Conservation (phyloP, 2,329 filamentous ascomycete genomes). For the Fusarium bulbicola region DNA sequence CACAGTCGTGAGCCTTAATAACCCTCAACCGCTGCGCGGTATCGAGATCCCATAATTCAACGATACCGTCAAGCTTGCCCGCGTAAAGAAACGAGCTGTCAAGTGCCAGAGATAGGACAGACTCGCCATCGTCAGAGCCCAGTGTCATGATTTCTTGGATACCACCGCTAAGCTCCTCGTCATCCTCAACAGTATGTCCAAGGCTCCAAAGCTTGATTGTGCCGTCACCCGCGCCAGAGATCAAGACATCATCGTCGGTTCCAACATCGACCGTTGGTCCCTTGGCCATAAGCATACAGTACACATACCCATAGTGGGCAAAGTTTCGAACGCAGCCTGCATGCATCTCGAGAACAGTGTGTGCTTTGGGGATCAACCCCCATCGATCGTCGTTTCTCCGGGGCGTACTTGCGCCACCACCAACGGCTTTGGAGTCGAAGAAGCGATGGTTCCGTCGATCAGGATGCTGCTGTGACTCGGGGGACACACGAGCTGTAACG, state of each 20-base stretch:
- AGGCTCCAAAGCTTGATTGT: slow-evolving; percentile 94
- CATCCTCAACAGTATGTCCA: slow-evolving; percentile 44
- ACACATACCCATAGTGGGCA: slow-evolving; percentile 94
- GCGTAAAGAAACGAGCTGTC: slow-evolving; percentile 94
- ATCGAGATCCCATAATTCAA: slow-evolving; percentile 97
- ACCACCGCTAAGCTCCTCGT: slow-evolving; percentile 61
- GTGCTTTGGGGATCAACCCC: slow-evolving; percentile 61
- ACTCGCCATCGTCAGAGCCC: slow-evolving; percentile 69
- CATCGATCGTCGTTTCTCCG: slow-evolving; percentile 71
- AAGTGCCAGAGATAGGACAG: slow-evolving; percentile 79
- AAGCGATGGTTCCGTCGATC: slow-evolving; percentile 84
- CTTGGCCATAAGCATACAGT: slow-evolving; percentile 89
- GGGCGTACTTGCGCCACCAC: slow-evolving; percentile 80
- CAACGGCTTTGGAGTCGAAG: slow-evolving; percentile 87
- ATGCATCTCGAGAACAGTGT: slow-evolving; percentile 79
- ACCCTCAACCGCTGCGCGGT: slow-evolving; percentile 90
- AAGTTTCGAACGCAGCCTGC: slow-evolving; percentile 84
- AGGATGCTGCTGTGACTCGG: slow-evolving; percentile 74
- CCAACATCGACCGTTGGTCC: slow-evolving; percentile 74
- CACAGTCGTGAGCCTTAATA: slow-evolving; percentile 80
- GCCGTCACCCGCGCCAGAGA: slow-evolving; percentile 93
- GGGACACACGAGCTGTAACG: slow-evolving; percentile 65
- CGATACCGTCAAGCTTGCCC: slow-evolving; percentile 84
- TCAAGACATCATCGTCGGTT: slow-evolving; percentile 79
- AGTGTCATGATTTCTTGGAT: slow-evolving; percentile 76